Conservation (phyloP, 805 yeast species). For the Grigorovia jiainica region DNA sequence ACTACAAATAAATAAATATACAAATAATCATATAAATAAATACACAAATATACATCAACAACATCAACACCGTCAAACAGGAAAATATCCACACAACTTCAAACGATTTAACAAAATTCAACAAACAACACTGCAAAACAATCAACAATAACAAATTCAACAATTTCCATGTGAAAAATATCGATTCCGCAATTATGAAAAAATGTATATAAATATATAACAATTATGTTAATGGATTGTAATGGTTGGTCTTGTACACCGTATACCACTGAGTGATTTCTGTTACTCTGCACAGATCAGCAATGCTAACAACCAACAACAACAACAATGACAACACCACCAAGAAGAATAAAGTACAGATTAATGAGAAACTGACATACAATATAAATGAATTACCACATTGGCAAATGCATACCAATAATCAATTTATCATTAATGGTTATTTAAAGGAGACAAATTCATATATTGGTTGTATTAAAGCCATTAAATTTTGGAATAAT, state of each 20-base stretch:
- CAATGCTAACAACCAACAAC: background rate
- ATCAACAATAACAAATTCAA: background rate
- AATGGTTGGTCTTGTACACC: too few species aligned
- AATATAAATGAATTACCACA: slow-evolving; percentile 5
- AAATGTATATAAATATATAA: too few species aligned
- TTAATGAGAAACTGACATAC: too few species aligned
- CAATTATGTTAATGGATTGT: too few species aligned
- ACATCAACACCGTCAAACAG: background rate
- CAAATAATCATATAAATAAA: too few species aligned
- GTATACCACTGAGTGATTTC: too few species aligned
- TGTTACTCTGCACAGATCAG: background rate
- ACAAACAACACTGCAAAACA: background rate
- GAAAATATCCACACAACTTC: background rate
- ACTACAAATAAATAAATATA: too few species aligned
- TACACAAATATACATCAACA: too few species aligned
- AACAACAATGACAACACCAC: background rate
- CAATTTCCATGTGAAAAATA: background rate
- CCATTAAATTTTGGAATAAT: slow-evolving; percentile 2
- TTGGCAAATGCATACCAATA: slow-evolving; percentile 4
- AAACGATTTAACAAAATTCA: background rate
- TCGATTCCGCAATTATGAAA: background rate
- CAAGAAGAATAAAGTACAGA: too few species aligned
- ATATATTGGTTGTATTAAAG: slow-evolving; percentile 1
- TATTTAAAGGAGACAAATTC: slow-evolving; percentile 6
- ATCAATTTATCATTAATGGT: slow-evolving; percentile 2